phyloP scores from a whole-genome alignment of 73 alveolate species.

The Tetrahymena elliotti region DNA sequence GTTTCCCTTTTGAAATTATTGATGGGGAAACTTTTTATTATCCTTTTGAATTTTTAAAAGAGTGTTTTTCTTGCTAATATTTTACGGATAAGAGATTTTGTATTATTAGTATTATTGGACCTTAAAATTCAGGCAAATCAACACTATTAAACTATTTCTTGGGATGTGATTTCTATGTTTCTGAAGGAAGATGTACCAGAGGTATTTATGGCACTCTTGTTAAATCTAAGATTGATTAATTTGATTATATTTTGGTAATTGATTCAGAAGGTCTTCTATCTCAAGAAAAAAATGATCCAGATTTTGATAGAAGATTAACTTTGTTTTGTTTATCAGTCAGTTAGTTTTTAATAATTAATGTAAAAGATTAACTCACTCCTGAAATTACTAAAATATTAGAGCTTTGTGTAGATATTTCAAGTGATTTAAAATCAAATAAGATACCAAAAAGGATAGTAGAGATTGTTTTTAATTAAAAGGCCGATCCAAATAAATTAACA shows the following conservation, averaged over 20 bases:
- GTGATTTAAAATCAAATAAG: not conserved
- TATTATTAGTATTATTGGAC: constrained; percentile 34
- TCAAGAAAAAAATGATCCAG: not conserved
- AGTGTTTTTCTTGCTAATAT: not conserved
- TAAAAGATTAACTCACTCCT: not conserved
- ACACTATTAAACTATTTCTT: constrained; percentile 27
- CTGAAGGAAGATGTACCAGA: constrained; percentile 42
- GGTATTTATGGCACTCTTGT: constrained; percentile 7
- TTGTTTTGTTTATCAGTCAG: not conserved
- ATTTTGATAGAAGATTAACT: not conserved
- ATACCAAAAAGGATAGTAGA: not conserved
- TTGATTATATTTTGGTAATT: not conserved
- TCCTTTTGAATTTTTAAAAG: not conserved
- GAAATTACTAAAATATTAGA: not conserved
- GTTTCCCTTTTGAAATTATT: constrained; percentile 39
- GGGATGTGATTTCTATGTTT: constrained; percentile 44
- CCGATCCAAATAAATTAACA: not conserved
- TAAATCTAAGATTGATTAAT: not conserved
- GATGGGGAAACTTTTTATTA: constrained; percentile 35
- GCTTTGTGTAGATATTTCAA: not conserved
- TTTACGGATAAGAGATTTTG: not conserved
- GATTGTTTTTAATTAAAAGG: not conserved
- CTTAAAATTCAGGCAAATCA: constrained; percentile 46
- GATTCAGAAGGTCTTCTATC: constrained; percentile 37
- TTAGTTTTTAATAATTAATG: not conserved